These are phyloP conservation scores for Solanum dulcamara DNA, from an alignment of 257 asterid species.

Conservation along the genomic window DNA sequence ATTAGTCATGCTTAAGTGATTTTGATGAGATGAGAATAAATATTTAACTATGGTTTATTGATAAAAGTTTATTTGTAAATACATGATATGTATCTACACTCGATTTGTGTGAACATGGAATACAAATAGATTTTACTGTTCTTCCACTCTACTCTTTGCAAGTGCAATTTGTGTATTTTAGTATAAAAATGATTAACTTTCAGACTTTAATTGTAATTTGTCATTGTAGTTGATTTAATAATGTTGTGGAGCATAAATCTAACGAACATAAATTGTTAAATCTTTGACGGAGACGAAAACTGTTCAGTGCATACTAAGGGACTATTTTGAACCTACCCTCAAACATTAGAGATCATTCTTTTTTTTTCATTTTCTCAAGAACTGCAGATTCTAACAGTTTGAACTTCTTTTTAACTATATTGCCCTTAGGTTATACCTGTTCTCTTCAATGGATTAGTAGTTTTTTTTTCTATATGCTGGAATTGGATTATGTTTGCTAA, in stretches of 20 bases:
- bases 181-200: neutral
- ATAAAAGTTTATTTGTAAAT: neutral
- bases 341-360: neutral
- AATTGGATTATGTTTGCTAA: neutral
- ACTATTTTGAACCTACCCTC: neutral
- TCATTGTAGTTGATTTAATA: neutral
- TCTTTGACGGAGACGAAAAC: neutral
- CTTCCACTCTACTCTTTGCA: neutral
- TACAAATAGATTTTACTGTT: neutral
- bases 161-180: neutral
- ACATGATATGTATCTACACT: neutral
- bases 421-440: neutral
- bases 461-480: neutral
- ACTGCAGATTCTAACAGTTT: neutral
- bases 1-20: neutral
- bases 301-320: neutral
- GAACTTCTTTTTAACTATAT: neutral
- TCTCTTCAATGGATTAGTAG: neutral
- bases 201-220: neutral
- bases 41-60: neutral
- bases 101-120: neutral
- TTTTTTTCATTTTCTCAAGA: neutral
- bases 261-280: neutral
- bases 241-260: neutral
- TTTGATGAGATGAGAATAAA: neutral